Evolutionary conservation across 768 basidiomycete genomes (phyloP).

Genomic region (Pleurotus ostreatus): DNA sequence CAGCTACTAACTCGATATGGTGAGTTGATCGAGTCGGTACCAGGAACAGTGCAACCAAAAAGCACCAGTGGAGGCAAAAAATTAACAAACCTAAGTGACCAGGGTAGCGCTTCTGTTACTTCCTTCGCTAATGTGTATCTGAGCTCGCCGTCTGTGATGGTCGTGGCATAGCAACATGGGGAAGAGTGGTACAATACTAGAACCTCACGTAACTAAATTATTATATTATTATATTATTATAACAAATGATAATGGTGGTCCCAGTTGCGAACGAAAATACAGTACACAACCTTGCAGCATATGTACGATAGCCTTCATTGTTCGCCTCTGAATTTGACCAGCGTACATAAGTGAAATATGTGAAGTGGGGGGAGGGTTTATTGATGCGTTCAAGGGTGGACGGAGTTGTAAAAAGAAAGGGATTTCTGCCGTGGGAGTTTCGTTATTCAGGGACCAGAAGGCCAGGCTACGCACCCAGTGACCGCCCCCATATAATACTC

Average conservation of each 20-base stretch:
- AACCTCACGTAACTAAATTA: neutral
- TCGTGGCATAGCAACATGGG: neutral
- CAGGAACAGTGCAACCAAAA: slow-evolving; percentile 18
- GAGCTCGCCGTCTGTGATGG: neutral
- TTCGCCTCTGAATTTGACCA: neutral
- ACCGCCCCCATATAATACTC: slow-evolving; percentile 42
- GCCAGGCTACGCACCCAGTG: slow-evolving; percentile 26
- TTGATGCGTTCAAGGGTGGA: slow-evolving; percentile 5
- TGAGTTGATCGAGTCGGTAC: slow-evolving; percentile 13
- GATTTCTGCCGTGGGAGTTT: neutral
- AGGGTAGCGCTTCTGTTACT: slow-evolving; percentile 2
- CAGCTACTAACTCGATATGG: slow-evolving; percentile 9
- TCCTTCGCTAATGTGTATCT: neutral
- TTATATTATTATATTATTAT: too few species aligned
- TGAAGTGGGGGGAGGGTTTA: neutral
- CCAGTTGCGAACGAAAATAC: neutral
- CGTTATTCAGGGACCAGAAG: slow-evolving; percentile 6
- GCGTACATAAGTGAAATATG: slow-evolving; percentile 2
- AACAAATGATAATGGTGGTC: too few species aligned
- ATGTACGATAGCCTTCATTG: neutral
- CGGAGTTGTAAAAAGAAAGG: slow-evolving; percentile 7
- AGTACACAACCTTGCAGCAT: neutral
- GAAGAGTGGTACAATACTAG: neutral
- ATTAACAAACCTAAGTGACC: neutral
- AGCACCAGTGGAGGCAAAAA: slow-evolving; percentile 6